These are phyloP conservation scores for Coemansia sp. DNA, from an alignment of 192 early-diverging fungal species.

Conservation along the genomic window DNA sequence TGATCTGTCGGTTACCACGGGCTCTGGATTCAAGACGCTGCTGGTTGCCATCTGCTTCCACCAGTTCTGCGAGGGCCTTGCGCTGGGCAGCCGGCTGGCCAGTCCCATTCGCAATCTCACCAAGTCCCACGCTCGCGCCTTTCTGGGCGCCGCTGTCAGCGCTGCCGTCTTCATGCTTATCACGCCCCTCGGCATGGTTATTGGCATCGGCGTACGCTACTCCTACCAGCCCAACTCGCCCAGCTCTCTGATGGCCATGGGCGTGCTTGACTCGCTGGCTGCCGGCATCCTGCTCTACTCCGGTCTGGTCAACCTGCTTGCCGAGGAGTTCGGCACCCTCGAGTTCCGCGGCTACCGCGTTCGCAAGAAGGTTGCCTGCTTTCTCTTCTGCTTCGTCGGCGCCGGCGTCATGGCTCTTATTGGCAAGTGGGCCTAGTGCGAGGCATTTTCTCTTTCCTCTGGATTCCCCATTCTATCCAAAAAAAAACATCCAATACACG, in stretches of 20 bases:
- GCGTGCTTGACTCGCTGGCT: slow-evolving; percentile 74
- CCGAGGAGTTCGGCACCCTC: slow-evolving; percentile 64
- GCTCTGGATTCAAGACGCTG: slow-evolving; percentile 59
- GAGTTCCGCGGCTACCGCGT: slow-evolving; percentile 57
- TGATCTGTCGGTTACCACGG: slow-evolving; percentile 59
- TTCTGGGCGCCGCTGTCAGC: slow-evolving; percentile 45
- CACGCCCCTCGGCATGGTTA: slow-evolving; percentile 78
- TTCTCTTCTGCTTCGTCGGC: slow-evolving; percentile 67
- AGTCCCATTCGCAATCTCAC: slow-evolving; percentile 24
- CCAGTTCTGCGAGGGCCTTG: slow-evolving; percentile 80
- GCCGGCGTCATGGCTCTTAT: slow-evolving; percentile 75
- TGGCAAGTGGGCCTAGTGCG: slow-evolving; percentile 68
- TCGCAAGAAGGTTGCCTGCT: slow-evolving; percentile 54
- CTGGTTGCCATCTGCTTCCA: slow-evolving; percentile 69
- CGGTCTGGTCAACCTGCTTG: slow-evolving; percentile 71
- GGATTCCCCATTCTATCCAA: not conserved
- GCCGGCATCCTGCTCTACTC: slow-evolving; percentile 83
- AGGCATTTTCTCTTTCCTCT: no score
- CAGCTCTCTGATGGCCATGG: slow-evolving; percentile 62
- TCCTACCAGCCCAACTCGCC: slow-evolving; percentile 65
- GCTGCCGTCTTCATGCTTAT: slow-evolving; percentile 64
- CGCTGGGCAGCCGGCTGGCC: slow-evolving; percentile 72
- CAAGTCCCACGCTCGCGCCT: slow-evolving; percentile 21
- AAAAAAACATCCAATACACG: not conserved
- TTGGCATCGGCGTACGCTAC: slow-evolving; percentile 74